Conservation (phyloP, 306 rosid genomes). For the Fragaria ananassa region DNA sequence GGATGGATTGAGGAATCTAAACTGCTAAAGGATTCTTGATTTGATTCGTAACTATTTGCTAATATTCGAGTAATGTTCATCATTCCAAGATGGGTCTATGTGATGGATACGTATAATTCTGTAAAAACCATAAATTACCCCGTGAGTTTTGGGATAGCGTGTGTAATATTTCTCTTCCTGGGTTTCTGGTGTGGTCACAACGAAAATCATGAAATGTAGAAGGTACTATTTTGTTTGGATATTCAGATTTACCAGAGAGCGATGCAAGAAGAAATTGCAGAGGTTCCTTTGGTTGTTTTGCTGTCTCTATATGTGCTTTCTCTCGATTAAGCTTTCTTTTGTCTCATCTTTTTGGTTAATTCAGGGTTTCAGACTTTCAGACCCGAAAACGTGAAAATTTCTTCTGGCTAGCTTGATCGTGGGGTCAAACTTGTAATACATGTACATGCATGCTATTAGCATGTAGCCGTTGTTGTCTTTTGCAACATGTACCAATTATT, state of each 20-base stretch:
- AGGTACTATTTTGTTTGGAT: constrained; percentile 1
- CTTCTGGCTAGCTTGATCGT: background rate
- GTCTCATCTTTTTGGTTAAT: background rate
- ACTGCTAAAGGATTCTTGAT: no score
- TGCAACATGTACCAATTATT: background rate
- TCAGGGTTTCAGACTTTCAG: background rate
- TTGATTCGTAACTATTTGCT: no score
- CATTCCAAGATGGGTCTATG: background rate
- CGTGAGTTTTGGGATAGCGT: background rate
- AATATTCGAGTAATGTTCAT: background rate
- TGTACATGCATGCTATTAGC: background rate
- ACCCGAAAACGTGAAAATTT: background rate
- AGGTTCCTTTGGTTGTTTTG: background rate
- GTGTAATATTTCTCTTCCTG: background rate
- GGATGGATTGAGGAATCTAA: no score
- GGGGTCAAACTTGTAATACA: background rate
- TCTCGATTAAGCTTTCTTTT: background rate
- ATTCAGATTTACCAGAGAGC: background rate
- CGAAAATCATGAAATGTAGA: background rate
- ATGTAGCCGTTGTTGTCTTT: background rate
- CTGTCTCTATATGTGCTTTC: background rate
- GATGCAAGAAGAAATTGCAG: background rate
- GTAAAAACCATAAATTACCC: background rate
- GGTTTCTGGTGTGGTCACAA: background rate
- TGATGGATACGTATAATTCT: background rate